Conservation (phyloP, 2,329 filamentous ascomycete species). For the Rasamsonia emersonii region DNA sequence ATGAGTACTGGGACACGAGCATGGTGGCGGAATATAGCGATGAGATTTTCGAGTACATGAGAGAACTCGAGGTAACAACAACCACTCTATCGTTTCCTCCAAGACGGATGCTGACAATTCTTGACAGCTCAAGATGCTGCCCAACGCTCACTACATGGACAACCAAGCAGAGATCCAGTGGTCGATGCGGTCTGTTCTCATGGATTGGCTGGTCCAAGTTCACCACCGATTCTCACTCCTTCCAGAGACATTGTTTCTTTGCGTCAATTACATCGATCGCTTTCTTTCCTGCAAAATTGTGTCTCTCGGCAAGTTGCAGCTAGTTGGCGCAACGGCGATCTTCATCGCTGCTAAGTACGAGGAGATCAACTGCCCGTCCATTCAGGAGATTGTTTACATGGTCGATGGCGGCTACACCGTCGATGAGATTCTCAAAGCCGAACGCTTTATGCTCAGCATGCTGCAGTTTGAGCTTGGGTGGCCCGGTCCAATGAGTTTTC, state of each 20-base stretch:
- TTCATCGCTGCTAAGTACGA: conserved; percentile 97
- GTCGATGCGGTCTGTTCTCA: conserved; percentile 95
- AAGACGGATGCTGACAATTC: conserved; percentile 13
- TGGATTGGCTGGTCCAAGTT: conserved; percentile 98
- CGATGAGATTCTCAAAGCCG: conserved; percentile 93
- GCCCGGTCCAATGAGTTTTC: conserved; percentile 98
- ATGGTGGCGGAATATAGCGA: conserved; percentile 97
- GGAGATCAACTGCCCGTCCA: conserved; percentile 94
- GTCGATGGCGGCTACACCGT: conserved; percentile 82
- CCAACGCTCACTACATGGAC: conserved; percentile 93
- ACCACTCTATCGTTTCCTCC: not conserved
- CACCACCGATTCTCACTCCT: conserved; percentile 84
- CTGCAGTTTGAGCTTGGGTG: conserved; percentile 91
- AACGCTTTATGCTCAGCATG: conserved; percentile 97
- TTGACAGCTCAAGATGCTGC: conserved; percentile 64
- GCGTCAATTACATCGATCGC: conserved; percentile 93
- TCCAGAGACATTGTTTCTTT: conserved; percentile 89
- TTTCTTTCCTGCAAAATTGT: conserved; percentile 94
- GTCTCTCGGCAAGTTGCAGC: conserved; percentile 86
- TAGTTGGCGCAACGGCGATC: conserved; percentile 91
- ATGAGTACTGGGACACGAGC: conserved; percentile 86
- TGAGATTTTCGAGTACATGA: conserved; percentile 92
- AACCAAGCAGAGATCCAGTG: conserved; percentile 95
- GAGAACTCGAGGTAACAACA: conserved; percentile 65
- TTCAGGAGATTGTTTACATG: conserved; percentile 97